A percentile compares a stretch with the other conserved stretches of the same genome.
These are phyloP conservation scores for Metarhizium humberi DNA, from an alignment of 2,329 filamentous ascomycete genomes.

Conservation along the genomic window DNA sequence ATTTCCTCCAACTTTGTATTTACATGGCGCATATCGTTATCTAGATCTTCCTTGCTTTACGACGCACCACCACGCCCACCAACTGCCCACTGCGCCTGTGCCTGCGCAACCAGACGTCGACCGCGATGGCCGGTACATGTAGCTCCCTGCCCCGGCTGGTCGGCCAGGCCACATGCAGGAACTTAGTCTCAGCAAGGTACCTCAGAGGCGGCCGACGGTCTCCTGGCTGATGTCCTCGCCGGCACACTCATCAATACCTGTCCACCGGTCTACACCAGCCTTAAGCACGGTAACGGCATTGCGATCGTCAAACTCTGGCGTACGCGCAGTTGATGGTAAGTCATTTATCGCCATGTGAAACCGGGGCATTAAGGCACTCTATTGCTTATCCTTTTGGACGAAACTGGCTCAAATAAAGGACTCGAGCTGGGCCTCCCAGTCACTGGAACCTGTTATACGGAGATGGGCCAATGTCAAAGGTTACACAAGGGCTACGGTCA, in stretches of 20 bases:
- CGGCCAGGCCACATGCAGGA: too few species aligned
- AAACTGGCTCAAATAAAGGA: conserved; percentile 16
- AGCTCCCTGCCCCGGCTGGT: conserved; percentile 12
- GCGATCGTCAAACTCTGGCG: conserved; percentile 50
- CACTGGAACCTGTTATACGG: too few species aligned
- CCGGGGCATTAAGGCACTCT: conserved; percentile 43
- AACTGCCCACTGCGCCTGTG: neutral
- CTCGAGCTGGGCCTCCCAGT: conserved; percentile 32
- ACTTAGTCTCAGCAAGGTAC: conserved; percentile 19
- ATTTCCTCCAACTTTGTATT: too few species aligned
- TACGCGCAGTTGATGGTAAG: conserved; percentile 57
- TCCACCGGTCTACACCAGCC: conserved; percentile 49
- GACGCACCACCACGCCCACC: neutral
- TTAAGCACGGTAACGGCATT: conserved; percentile 59
- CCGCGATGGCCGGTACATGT: neutral
- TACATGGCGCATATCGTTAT: too few species aligned
- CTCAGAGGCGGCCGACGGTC: conserved; percentile 17
- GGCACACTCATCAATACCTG: conserved; percentile 45
- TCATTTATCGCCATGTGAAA: conserved; percentile 58
- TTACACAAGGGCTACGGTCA: too few species aligned
- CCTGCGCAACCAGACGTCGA: neutral
- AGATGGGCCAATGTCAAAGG: too few species aligned
- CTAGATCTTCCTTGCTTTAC: neutral
- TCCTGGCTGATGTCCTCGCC: conserved; percentile 24
- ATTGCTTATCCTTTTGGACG: conserved; percentile 17